Evolutionary conservation across 2,329 filamentous ascomycete species (phyloP), one percentile per base, ranked within the genome.

Genomic region (Torrubiellomyces zombiae): DNA sequence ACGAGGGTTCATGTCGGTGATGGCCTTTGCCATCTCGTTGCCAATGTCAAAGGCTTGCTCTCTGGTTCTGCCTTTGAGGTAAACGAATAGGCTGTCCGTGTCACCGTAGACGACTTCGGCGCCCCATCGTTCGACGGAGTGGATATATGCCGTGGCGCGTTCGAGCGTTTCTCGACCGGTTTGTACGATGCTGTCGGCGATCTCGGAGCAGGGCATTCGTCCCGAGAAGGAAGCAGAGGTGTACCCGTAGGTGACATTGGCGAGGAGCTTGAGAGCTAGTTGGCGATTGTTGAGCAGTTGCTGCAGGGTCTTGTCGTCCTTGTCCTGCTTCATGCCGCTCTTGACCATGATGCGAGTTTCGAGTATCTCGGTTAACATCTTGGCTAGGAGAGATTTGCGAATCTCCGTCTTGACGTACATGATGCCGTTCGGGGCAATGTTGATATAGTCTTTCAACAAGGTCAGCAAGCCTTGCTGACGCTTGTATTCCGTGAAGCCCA

Each of bases 161-260:
- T 98, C 89, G 1, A 98, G 66, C 0, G 86, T 98, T 51, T 98
- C 89, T 9, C 89, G 72, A 1, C 79, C 89, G 1, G 86, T 92
- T 48, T 98, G 86, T 0, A 98, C 89, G 40, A 98, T 98, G 49
- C 82, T 93, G 53, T 98, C 89, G 6, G 89, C 89, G 34, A 98
- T 93, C 48, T 98, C 89, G 1, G 83, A 82, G 48, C 89, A 98
- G 0, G 89, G 89, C 89, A 98, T 95, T 14, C 89, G 72, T 0
- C 89, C 89, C 0, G 86, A 95, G 48, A 94, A 98, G 0, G 82
- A 91, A 0, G 89, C 89, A 3, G 89, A 95, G 0, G 89, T 89
- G 51, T 98, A 98, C 8, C 89, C 89, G 42, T 98, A 98, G 0
- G 89, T 98, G 37, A 98, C 89, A 39, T 98, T 98, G n/a, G 89